phyloP scores from a whole-genome alignment of 2,329 filamentous ascomycete genomes.

The Fusarium brevicatenulatum region DNA sequence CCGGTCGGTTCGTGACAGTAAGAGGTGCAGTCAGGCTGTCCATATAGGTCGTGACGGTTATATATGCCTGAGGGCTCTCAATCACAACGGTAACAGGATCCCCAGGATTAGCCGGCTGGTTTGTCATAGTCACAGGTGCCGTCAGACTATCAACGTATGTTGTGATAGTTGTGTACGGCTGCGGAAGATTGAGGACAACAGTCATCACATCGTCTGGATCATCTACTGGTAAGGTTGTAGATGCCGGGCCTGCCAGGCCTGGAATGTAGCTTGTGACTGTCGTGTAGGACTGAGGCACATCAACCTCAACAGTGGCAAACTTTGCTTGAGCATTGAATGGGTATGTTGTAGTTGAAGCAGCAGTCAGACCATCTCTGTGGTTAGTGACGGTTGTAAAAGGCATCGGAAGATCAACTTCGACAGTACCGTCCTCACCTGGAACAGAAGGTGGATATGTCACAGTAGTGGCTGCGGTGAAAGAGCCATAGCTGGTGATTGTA shows the following conservation, averaged over 20 bases:
- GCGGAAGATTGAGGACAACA: not conserved
- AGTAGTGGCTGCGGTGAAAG: not conserved
- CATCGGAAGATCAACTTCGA: not conserved
- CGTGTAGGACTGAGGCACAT: not conserved
- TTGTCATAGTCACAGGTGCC: not conserved
- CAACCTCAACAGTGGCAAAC: not conserved
- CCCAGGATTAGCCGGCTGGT: not conserved
- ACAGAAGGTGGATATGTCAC: not conserved
- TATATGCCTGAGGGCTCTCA: not conserved
- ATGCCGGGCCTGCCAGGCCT: not conserved
- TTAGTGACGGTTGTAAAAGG: not conserved
- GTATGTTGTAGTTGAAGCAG: not conserved
- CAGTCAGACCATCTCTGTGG: not conserved
- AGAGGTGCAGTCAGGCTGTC: not conserved
- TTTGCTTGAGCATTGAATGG: not conserved
- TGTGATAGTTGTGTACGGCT: not conserved
- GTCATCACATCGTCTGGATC: not conserved
- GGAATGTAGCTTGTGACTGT: not conserved
- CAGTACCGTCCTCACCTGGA: not conserved
- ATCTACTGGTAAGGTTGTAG: not conserved
- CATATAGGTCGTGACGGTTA: not conserved
- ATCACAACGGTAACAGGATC: not conserved
- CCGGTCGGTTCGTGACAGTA: fast-evolving
- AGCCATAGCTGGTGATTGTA: not conserved
- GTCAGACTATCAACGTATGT: not conserved